These are phyloP conservation scores for Fusarium tuaranense DNA, from an alignment of 2,329 filamentous ascomycete species.

Conservation along the genomic window DNA sequence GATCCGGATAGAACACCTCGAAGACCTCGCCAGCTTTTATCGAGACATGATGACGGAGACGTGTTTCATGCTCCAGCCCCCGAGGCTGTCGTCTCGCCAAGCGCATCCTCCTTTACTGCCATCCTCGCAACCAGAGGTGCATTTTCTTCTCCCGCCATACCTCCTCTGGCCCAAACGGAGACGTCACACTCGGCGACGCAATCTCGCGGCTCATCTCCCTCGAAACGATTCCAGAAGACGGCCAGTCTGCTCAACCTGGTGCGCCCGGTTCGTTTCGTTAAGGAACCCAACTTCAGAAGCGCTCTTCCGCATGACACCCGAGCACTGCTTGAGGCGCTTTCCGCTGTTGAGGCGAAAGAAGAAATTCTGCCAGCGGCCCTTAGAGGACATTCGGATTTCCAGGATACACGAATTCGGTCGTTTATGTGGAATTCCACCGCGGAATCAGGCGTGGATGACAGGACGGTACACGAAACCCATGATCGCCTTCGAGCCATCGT, in stretches of 20 bases:
- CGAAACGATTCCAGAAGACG: conserved; percentile 7
- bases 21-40: not conserved
- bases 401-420: not conserved
- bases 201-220: conserved; percentile 3
- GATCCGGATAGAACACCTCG: not conserved
- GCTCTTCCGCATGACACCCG: not conserved
- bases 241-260: conserved; percentile 2
- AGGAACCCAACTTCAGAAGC: not conserved
- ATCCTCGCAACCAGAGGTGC: not conserved
- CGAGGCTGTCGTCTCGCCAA: not conserved
- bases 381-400: not conserved
- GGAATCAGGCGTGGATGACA: not conserved
- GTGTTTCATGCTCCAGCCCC: not conserved
- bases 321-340: not conserved
- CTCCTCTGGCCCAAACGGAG: not conserved
- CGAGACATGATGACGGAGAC: not conserved
- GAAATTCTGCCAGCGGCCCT: conserved; percentile 8
- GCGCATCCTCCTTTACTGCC: not conserved
- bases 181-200: not conserved
- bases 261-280: conserved; percentile 6
- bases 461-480: not conserved
- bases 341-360: conserved; percentile 3
- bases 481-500: conserved; percentile 4
- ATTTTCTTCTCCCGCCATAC: not conserved
- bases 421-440: not conserved